These are phyloP conservation scores for Biancaea sappan DNA, from an alignment of 306 rosid genomes.

Conservation along the genomic window DNA sequence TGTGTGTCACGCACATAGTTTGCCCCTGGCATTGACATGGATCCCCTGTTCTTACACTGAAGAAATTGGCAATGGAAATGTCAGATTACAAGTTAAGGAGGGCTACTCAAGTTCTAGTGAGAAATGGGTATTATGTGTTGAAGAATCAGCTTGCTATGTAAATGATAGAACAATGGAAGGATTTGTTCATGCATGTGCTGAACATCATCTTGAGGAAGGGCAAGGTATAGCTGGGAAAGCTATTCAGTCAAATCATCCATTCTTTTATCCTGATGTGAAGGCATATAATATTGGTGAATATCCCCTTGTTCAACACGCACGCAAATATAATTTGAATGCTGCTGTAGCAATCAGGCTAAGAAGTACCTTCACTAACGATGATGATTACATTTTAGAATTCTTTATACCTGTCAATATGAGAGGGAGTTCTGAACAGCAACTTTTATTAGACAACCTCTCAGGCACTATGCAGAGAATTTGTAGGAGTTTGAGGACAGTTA, in stretches of 20 bases:
- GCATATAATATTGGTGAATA: slow-evolving; percentile 71
- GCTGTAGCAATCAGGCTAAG: slow-evolving; percentile 90
- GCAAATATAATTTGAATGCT: slow-evolving; percentile 81
- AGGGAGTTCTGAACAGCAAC: slow-evolving; percentile 84
- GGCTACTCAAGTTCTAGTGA: slow-evolving; percentile 47
- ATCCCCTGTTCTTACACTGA: slow-evolving; percentile 74
- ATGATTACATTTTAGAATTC: slow-evolving; percentile 89
- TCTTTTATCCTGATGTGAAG: slow-evolving; percentile 85
- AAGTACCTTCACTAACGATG: slow-evolving; percentile 79
- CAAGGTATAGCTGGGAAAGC: slow-evolving; percentile 96
- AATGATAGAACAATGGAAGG: slow-evolving; percentile 70
- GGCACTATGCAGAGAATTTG: slow-evolving; percentile 89
- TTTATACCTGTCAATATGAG: slow-evolving; percentile 85
- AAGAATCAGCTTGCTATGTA: slow-evolving; percentile 81
- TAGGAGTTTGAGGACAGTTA: slow-evolving; percentile 83
- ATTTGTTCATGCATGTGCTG: slow-evolving; percentile 77
- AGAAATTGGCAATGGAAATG: slow-evolving; percentile 46
- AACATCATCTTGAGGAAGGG: slow-evolving; percentile 90
- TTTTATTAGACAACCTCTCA: slow-evolving; percentile 79
- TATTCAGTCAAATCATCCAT: slow-evolving; percentile 86
- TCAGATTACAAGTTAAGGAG: slow-evolving; percentile 51
- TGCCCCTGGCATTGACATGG: slow-evolving; percentile 95
- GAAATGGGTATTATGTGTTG: slow-evolving; percentile 74
- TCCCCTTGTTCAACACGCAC: slow-evolving; percentile 93
- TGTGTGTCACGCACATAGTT: slow-evolving; percentile 87